Evolutionary conservation across 2,329 filamentous ascomycete species (phyloP), one percentile per base, ranked within the genome.

Genomic region (Colletotrichum higginsianum): DNA sequence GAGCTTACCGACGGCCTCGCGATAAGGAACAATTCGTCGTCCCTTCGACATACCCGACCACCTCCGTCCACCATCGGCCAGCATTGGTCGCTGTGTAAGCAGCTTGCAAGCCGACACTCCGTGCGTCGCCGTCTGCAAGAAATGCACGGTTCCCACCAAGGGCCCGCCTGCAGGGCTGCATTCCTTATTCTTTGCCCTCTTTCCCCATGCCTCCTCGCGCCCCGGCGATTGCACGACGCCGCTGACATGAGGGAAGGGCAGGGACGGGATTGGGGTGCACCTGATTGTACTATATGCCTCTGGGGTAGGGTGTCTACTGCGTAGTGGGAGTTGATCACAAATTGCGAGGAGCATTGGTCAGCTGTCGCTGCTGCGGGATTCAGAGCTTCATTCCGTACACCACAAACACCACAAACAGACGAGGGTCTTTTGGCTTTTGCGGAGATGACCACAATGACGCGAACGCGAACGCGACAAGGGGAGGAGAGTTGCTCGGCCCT

Each of bases 101-200:
- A 47, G 47, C n/a, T 26, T 9, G 15, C 47, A 21, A n/a, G n/a
- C 46, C 30, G 16, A 55, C 18, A 44, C 42, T 44, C 61, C 35
- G 4, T 16, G 13, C 2, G 47, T 15, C 38, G 16, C 30, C 40
- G 26, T 7, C 44, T 46, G 21, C 35, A 18, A 44, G 35, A 26
- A n/a, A 52, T 26, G 52, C 52, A 18, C 60, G 21, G 35, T 53
- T 58, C 38, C 64, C 42, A 23, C 44, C 18, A 40, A 49, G 52
- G 46, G 52, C 26, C 68, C 69, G 53, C 65, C 60, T 46, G 65
- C 69, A 68, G 58, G 65, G 69, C 58, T 71, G 65, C 47, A 55
- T 40, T 23, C 44, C 9, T 42, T 35, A 60, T 47, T 23, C 44
- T 13, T 42, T 35, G 35, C 21, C 8, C n/a, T 18, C 12, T 7